phyloP scores from a whole-genome alignment of 2,329 filamentous ascomycete species.

The Paracoccidioides brasiliensis region DNA sequence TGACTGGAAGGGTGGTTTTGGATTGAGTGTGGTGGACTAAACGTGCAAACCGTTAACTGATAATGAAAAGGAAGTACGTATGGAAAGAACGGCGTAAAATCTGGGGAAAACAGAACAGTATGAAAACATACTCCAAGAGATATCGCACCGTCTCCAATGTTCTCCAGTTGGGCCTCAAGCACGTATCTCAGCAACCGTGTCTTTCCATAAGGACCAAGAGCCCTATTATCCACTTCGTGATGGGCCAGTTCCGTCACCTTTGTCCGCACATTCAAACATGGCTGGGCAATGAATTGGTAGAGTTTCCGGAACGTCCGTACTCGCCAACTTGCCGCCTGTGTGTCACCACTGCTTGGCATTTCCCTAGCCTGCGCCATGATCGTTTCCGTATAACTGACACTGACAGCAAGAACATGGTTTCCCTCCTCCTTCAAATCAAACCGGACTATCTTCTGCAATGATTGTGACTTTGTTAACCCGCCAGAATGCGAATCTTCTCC shows the following conservation, averaged over 20 bases:
- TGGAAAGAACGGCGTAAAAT: neutral
- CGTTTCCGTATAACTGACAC: constrained; percentile 86
- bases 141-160: constrained; percentile 73
- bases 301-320: constrained; percentile 84
- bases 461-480: constrained; percentile 30
- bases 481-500: constrained; percentile 36
- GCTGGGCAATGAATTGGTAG: constrained; percentile 92
- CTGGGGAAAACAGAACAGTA: neutral
- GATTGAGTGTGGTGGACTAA: constrained; percentile 36
- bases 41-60: neutral
- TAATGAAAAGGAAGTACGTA: neutral
- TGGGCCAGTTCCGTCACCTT: constrained; percentile 58
- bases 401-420: constrained; percentile 84
- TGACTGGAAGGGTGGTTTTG: constrained; percentile 41
- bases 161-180: constrained; percentile 90
- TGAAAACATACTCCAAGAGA: constrained; percentile 50
- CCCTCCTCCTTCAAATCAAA: constrained; percentile 92
- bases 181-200: constrained; percentile 45
- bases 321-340: constrained; percentile 42
- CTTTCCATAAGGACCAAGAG: constrained; percentile 33
- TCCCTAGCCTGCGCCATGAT: constrained; percentile 27
- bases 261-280: constrained; percentile 77
- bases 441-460: constrained; percentile 66
- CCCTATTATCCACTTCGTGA: constrained; percentile 33
- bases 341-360: constrained; percentile 22